These are phyloP conservation scores for Mallotus japonicus DNA, from an alignment of 441 rosid genomes.

Conservation along the genomic window DNA sequence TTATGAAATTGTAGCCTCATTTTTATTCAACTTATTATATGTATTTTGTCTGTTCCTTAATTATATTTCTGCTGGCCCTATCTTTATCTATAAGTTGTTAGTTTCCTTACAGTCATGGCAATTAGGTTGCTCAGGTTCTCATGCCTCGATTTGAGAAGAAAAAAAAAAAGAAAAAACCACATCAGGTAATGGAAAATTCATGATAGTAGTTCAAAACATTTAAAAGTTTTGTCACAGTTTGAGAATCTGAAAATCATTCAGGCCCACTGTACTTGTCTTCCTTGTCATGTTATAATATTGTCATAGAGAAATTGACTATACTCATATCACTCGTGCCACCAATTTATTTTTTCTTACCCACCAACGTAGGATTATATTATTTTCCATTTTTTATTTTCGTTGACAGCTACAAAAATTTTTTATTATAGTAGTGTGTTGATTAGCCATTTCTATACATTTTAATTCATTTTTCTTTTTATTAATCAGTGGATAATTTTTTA, in stretches of 20 bases:
- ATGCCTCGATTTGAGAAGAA: background rate
- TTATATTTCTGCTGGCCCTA: background rate
- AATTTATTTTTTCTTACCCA: background rate
- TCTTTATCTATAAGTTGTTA: background rate
- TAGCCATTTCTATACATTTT: too few species aligned
- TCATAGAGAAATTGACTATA: background rate
- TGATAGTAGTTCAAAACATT: conserved; percentile 9
- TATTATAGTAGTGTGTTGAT: too few species aligned
- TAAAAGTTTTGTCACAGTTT: background rate
- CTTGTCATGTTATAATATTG: background rate
- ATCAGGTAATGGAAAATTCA: conserved; percentile 2
- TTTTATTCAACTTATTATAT: background rate
- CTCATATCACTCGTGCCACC: background rate
- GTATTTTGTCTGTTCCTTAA: too few species aligned
- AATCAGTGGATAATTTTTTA: too few species aligned
- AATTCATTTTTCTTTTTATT: too few species aligned
- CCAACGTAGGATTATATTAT: background rate
- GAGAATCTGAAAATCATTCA: background rate
- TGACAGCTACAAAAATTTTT: too few species aligned
- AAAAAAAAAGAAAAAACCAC: background rate
- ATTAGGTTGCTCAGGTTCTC: conserved; percentile 6
- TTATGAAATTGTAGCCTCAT: background rate
- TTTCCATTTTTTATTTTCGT: background rate
- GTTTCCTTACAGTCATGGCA: background rate
- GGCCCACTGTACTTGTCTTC: conserved; percentile 11